These are phyloP conservation scores for Geotrichum phurueaensis DNA, from an alignment of 1,139 yeast species.

Conservation along the genomic window DNA sequence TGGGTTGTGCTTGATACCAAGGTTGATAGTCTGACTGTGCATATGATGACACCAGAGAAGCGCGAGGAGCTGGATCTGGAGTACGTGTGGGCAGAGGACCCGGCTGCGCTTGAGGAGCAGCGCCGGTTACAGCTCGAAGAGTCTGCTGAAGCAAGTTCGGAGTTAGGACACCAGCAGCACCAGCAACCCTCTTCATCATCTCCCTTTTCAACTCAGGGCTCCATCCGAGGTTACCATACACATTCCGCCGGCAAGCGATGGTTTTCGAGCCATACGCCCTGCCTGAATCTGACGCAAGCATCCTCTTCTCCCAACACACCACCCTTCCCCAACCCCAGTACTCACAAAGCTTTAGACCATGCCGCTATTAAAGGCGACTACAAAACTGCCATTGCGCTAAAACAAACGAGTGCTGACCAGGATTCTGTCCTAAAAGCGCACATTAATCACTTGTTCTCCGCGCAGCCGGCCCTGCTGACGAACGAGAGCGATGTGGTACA, in stretches of 20 bases:
- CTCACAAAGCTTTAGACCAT: neutral
- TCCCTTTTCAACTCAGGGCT: constrained; percentile 7
- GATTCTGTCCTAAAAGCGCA: constrained; percentile 23
- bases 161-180: neutral
- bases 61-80: constrained; percentile 66
- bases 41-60: constrained; percentile 65
- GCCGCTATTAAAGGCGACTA: constrained; percentile 10
- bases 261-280: neutral
- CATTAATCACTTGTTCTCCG: constrained; percentile 22
- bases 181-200: neutral
- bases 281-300: neutral
- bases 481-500: constrained; percentile 21
- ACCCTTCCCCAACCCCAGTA: neutral
- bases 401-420: neutral
- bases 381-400: constrained; percentile 7
- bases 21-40: constrained; percentile 58
- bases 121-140: constrained; percentile 8
- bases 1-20: constrained; percentile 79
- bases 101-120: constrained; percentile 29
- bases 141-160: constrained; percentile 1
- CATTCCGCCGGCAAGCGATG: neutral
- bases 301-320: neutral
- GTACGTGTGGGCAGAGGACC: constrained; percentile 48
- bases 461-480: constrained; percentile 4
- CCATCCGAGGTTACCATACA: constrained; percentile 9